phyloP scores from a whole-genome alignment of 192 early-diverging fungal species.

The Spizellomyces sp. region DNA sequence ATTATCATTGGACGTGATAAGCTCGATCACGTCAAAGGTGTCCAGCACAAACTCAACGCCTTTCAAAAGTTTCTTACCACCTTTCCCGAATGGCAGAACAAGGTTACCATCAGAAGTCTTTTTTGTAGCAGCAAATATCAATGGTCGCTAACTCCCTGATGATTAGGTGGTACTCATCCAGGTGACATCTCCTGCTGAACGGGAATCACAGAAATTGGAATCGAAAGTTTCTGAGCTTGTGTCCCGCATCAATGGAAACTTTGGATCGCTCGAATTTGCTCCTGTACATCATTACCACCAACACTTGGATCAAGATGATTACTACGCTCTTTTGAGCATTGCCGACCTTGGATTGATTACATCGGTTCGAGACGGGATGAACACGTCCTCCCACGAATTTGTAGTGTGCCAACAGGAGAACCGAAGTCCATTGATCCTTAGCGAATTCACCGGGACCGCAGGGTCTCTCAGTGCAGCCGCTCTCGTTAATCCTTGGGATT shows the following conservation, averaged over 20 bases:
- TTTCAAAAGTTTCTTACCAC: constrained; percentile 90
- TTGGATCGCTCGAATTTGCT: constrained; percentile 92
- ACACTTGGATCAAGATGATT: constrained; percentile 93
- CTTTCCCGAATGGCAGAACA: constrained; percentile 91
- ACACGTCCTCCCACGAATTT: constrained; percentile 92
- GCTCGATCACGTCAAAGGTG: constrained; percentile 91
- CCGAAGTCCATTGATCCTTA: constrained; percentile 85
- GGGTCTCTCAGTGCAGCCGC: constrained; percentile 85
- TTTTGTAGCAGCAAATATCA: background rate
- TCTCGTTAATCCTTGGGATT: constrained; percentile 98
- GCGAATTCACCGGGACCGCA: constrained; percentile 96
- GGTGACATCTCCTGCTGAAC: constrained; percentile 85
- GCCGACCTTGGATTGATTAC: constrained; percentile 96
- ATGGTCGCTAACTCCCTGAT: too few species aligned
- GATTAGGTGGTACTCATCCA: constrained; percentile 86
- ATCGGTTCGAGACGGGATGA: constrained; percentile 95
- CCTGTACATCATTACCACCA: constrained; percentile 94
- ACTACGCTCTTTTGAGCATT: constrained; percentile 86
- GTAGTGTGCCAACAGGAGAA: constrained; percentile 89
- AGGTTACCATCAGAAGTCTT: constrained; percentile 46
- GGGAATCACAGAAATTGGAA: constrained; percentile 60
- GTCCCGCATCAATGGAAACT: constrained; percentile 89
- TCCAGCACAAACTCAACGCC: constrained; percentile 91
- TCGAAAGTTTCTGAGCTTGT: constrained; percentile 89
- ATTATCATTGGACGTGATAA: constrained; percentile 98